Conservation (phyloP, 2,329 filamentous ascomycete species). For the Chrysosporium keratinophilum region DNA sequence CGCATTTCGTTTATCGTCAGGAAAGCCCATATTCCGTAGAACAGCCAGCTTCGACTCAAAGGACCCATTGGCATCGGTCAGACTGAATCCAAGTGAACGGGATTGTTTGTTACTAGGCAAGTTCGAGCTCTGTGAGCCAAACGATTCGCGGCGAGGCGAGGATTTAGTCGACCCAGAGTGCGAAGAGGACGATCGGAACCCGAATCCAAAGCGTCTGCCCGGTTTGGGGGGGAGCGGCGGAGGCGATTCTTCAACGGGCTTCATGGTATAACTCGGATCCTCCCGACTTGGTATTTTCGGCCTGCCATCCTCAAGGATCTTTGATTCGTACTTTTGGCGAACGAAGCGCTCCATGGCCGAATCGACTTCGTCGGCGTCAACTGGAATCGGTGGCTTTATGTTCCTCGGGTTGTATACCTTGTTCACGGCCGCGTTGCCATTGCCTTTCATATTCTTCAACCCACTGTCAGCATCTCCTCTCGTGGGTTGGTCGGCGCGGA, state of each 20-base stretch:
- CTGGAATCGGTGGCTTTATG: slow-evolving; percentile 69
- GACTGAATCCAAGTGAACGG: slow-evolving; percentile 44
- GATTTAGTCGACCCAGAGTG: slow-evolving; percentile 55
- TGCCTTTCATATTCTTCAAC: slow-evolving; percentile 77
- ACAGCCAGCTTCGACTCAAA: slow-evolving; percentile 66
- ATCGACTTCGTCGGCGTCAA: slow-evolving; percentile 87
- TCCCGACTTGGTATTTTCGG: slow-evolving; percentile 41
- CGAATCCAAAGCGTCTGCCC: slow-evolving; percentile 51
- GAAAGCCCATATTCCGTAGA: slow-evolving; percentile 85
- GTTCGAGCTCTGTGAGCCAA: slow-evolving; percentile 17
- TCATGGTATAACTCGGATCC: slow-evolving; percentile 45
- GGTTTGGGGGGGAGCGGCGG: slow-evolving; percentile 52
- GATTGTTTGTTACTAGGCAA: slow-evolving; percentile 54
- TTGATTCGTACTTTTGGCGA: slow-evolving; percentile 78
- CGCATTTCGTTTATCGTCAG: slow-evolving; percentile 68
- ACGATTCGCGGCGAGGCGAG: slow-evolving; percentile 15
- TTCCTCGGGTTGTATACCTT: slow-evolving; percentile 79
- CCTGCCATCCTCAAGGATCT: slow-evolving; percentile 41
- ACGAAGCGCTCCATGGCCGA: slow-evolving; percentile 93
- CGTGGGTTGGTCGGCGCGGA: neutral
- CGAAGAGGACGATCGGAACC: slow-evolving; percentile 57
- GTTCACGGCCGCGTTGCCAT: slow-evolving; percentile 79
- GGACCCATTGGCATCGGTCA: slow-evolving; percentile 41
- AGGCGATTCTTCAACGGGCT: slow-evolving; percentile 45
- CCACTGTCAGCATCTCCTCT: slow-evolving; percentile 15